Evolutionary conservation across 2,329 filamentous ascomycete species (phyloP).

Genomic region (Fusarium continuum): DNA sequence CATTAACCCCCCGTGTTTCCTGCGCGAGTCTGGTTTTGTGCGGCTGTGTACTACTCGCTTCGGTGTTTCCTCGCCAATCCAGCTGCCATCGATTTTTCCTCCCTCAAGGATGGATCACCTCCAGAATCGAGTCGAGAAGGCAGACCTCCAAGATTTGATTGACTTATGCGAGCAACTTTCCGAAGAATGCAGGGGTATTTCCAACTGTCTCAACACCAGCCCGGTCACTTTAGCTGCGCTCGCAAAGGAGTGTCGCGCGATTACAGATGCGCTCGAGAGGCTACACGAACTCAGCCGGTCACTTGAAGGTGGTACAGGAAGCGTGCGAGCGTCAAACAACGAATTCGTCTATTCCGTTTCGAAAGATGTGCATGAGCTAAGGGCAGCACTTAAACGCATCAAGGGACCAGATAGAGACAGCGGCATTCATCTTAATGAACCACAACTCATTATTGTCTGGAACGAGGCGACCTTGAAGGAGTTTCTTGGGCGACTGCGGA

Average conservation of each 20-base stretch:
- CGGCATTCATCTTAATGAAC: conserved; percentile 41
- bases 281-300: conserved; percentile 39
- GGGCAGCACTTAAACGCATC: conserved; percentile 41
- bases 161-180: conserved; percentile 40
- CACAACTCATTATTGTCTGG: conserved; percentile 43
- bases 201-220: conserved; percentile 43
- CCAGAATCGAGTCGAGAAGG: conserved; percentile 36
- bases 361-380: conserved; percentile 41
- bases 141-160: conserved; percentile 40
- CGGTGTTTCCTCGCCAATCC: conserved; percentile 17
- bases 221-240: conserved; percentile 40
- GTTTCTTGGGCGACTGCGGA: conserved; percentile 36
- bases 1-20: conserved; percentile 32
- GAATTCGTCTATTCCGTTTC: conserved; percentile 41
- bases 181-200: conserved; percentile 39
- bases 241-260: conserved; percentile 41
- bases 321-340: conserved; percentile 40
- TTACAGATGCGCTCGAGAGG: conserved; percentile 42
- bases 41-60: conserved; percentile 9
- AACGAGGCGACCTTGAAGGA: conserved; percentile 40
- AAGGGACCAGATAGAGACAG: conserved; percentile 42
- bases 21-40: conserved; percentile 1
- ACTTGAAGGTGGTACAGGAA: conserved; percentile 29
- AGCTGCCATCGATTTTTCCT: conserved; percentile 12
- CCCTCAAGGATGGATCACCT: conserved; percentile 38